These are phyloP conservation scores for Suaeda aralocaspica DNA, from an alignment of 148 eudicot genomes.

Conservation along the genomic window DNA sequence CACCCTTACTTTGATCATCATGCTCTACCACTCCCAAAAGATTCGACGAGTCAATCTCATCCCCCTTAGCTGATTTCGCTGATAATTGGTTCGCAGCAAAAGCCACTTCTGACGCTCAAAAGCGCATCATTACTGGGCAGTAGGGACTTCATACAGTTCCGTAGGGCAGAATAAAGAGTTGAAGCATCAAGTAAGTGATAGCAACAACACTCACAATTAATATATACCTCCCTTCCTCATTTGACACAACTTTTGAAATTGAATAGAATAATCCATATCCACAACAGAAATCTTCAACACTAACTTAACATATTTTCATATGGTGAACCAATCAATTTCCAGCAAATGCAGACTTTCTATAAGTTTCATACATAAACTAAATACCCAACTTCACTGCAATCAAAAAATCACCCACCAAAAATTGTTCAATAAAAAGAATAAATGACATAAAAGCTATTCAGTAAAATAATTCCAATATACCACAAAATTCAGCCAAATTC, in stretches of 20 bases:
- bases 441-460: neutral
- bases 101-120: slow-evolving; percentile 7
- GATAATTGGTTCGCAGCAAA: slow-evolving; percentile 22
- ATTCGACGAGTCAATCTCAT: slow-evolving; percentile 15
- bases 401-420: slow-evolving; percentile 9
- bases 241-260: slow-evolving; percentile 42
- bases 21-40: slow-evolving; percentile 15
- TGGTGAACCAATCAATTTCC: neutral
- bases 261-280: slow-evolving; percentile 43
- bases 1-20: slow-evolving; percentile 1
- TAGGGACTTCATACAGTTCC: slow-evolving; percentile 48
- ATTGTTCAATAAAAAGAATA: neutral
- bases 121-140: slow-evolving; percentile 34
- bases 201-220: slow-evolving; percentile 55
- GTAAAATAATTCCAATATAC: neutral
- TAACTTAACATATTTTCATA: neutral
- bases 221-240: slow-evolving; percentile 48
- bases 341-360: slow-evolving; percentile 1
- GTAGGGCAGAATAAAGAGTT: slow-evolving; percentile 63
- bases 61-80: slow-evolving; percentile 16
- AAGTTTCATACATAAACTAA: slow-evolving; percentile 11
- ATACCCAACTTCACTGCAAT: slow-evolving; percentile 20
- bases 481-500: neutral
- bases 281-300: neutral
- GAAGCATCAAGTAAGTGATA: slow-evolving; percentile 59